Evolutionary conservation across 2,329 filamentous ascomycete species (phyloP).

Genomic region (Diplocarpon rosae): DNA sequence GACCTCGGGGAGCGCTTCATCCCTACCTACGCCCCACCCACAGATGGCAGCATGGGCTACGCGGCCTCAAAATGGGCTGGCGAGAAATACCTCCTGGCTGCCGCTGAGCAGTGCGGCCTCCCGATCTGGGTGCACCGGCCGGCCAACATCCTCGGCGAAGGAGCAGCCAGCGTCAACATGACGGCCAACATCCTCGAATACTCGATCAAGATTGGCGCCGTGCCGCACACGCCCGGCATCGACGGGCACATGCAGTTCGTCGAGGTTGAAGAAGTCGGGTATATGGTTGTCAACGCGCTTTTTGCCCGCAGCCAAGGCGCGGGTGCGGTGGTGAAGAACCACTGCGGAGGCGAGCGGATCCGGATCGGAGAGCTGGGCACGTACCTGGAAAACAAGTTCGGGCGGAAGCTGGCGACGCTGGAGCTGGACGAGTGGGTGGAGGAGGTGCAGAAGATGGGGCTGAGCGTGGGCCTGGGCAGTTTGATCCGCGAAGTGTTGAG

Average conservation of each 20-base stretch:
- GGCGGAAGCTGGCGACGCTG: conserved; percentile 1
- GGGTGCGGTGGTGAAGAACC: conserved; percentile 7
- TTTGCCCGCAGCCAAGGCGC: conserved; percentile 5
- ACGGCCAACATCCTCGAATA: conserved; percentile 12
- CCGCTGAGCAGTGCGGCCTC: conserved; percentile 3
- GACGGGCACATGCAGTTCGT: conserved; percentile 11
- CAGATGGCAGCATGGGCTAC: conserved; percentile 24
- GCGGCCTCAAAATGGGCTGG: conserved; percentile 27
- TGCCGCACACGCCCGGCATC: conserved; percentile 7
- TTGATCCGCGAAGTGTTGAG: conserved; percentile 7
- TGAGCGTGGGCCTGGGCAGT: conserved; percentile 5
- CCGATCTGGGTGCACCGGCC: conserved; percentile 12
- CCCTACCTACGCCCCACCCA: conserved; percentile 3
- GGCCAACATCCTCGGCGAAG: conserved; percentile 9
- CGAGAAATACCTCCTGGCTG: conserved; percentile 27
- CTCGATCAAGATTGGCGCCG: conserved; percentile 7
- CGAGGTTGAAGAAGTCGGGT: conserved; percentile 9
- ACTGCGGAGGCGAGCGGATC: conserved; percentile 8
- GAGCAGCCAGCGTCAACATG: conserved; percentile 8
- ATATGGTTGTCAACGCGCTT: conserved; percentile 8
- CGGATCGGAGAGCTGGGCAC: conserved; percentile 6
- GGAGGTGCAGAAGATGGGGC: conserved; percentile 5
- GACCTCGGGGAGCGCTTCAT: conserved; percentile 6
- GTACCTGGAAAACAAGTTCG: conserved; percentile 8
- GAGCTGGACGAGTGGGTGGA: conserved; percentile 9